Conservation (phyloP, 2,329 filamentous ascomycete species). For the Teratosphaeria gauchensis region DNA sequence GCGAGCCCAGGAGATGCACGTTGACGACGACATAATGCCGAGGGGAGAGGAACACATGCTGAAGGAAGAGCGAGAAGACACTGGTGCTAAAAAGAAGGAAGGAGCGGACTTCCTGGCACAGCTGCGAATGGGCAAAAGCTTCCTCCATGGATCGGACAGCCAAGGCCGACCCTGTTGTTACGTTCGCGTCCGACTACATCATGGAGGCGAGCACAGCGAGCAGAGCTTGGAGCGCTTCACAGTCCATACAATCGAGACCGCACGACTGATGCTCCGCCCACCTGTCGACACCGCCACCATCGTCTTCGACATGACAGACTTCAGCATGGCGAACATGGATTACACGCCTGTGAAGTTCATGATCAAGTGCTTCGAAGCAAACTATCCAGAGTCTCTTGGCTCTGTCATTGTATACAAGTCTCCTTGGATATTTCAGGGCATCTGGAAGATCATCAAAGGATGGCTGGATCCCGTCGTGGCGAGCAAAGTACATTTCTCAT, state of each 20-base stretch:
- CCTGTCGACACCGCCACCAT: constrained; percentile 89
- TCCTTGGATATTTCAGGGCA: constrained; percentile 95
- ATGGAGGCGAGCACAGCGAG: constrained; percentile 70
- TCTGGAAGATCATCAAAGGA: constrained; percentile 90
- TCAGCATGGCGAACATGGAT: constrained; percentile 95
- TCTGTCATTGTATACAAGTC: constrained; percentile 89
- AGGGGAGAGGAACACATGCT: constrained; percentile 63
- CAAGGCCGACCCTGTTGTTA: constrained; percentile 77
- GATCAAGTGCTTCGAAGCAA: constrained; percentile 98
- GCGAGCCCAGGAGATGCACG: constrained; percentile 71
- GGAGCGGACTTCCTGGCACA: constrained; percentile 73
- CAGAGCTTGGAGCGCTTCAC: constrained; percentile 80
- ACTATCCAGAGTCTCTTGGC: constrained; percentile 89
- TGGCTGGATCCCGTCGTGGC: constrained; percentile 98
- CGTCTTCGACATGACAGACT: constrained; percentile 91
- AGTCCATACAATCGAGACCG: constrained; percentile 88
- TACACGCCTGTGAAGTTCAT: constrained; percentile 97
- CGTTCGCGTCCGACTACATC: constrained; percentile 74
- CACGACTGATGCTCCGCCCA: constrained; percentile 67
- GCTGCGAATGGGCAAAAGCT: constrained; percentile 84
- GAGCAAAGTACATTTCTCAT: constrained; percentile 86
- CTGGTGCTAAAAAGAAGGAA: constrained; percentile 55
- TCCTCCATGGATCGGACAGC: constrained; percentile 78
- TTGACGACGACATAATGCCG: constrained; percentile 79
- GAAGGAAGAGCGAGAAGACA: constrained; percentile 48